Evolutionary conservation across 2,329 filamentous ascomycete species (phyloP).

Genomic region (Aspergillus carbonarius): DNA sequence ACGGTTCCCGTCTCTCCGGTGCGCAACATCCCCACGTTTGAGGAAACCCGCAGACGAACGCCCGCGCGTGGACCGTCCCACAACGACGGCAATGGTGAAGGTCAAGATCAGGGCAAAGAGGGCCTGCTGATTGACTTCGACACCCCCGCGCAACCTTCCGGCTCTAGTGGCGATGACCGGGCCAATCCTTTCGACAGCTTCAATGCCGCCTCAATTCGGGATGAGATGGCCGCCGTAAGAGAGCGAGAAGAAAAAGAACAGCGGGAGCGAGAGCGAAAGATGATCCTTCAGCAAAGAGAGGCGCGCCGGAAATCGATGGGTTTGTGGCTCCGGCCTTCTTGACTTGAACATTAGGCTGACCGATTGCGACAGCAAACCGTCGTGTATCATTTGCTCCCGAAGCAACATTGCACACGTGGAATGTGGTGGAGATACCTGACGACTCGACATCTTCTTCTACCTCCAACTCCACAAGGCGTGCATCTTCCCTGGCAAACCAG

Average conservation of each 20-base stretch:
- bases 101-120: conserved; percentile 25
- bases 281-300: conserved; percentile 71
- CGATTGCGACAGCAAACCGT: conserved; percentile 62
- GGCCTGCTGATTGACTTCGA: conserved; percentile 46
- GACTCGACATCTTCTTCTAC: conserved; percentile 77
- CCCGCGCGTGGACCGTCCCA: conserved; percentile 34
- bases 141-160: conserved; percentile 35
- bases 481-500: conserved; percentile 58
- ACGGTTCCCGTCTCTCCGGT: conserved; percentile 67
- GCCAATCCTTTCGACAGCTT: conserved; percentile 51
- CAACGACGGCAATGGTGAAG: conserved; percentile 18
- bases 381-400: conserved; percentile 97
- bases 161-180: conserved; percentile 41
- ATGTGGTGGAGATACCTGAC: conserved; percentile 84
- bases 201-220: conserved; percentile 40
- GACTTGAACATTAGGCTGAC: conserved; percentile 15
- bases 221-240: conserved; percentile 63
- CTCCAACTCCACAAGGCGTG: conserved; percentile 72
- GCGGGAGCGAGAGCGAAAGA: conserved; percentile 57
- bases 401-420: conserved; percentile 95
- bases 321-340: conserved; percentile 28
- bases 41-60: conserved; percentile 49
- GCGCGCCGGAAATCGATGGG: conserved; percentile 87
- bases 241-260: conserved; percentile 68
- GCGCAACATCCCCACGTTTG: conserved; percentile 62